Percentiles rank a stretch among this genome's conserved stretches.
phyloP scores from a whole-genome alignment of 129 eudicot genomes.

The Pittosporum tobira region DNA sequence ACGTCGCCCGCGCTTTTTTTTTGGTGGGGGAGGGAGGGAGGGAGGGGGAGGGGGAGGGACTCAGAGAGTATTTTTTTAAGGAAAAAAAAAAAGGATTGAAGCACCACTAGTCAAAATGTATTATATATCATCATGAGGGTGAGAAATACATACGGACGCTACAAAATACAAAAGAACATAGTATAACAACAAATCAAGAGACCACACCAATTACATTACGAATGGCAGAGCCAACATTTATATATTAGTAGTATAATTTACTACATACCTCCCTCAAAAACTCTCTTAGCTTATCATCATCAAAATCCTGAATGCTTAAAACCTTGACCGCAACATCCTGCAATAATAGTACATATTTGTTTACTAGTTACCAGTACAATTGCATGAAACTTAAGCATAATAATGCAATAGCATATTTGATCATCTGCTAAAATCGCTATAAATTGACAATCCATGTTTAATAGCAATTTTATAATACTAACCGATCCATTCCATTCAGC shows the following conservation, averaged over 20 bases:
- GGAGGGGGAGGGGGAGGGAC: no score
- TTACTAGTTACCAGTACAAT: neutral
- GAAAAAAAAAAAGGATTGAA: no score
- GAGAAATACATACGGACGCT: no score
- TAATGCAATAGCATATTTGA: neutral
- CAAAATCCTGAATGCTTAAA: conserved; percentile 76
- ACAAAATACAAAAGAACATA: no score
- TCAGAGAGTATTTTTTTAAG: no score
- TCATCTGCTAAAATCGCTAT: neutral
- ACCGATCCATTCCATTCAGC: conserved; percentile 99
- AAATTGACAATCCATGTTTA: neutral
- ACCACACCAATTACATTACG: no score
- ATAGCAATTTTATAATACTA: conserved; percentile 20
- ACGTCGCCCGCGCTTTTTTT: no score
- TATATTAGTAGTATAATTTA: neutral
- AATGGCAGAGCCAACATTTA: no score
- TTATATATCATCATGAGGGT: no score
- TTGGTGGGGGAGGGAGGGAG: no score
- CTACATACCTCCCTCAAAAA: conserved; percentile 76
- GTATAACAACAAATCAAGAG: no score
- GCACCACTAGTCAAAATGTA: no score
- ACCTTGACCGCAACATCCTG: conserved; percentile 99
- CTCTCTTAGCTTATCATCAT: conserved; percentile 84
- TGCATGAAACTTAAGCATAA: neutral
- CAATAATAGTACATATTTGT: conserved; percentile 4